Evolutionary conservation across 2,329 filamentous ascomycete species (phyloP).

Genomic region (Xylariaceae sp.): DNA sequence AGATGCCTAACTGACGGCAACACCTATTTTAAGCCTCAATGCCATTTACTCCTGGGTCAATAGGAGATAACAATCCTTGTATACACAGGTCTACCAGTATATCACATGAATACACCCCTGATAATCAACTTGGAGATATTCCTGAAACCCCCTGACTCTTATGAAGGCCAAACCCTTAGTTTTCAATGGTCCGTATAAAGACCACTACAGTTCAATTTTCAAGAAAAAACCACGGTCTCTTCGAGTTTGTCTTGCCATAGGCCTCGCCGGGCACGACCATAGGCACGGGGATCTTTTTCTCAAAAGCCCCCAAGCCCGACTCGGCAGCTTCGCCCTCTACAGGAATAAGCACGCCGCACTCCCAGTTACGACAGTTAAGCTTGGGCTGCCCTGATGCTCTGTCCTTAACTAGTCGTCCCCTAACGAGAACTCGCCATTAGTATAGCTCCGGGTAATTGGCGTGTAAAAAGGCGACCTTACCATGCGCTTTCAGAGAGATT

Average conservation of each 20-base stretch:
- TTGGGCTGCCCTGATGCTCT: slow-evolving; percentile 63
- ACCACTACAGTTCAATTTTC: slow-evolving; percentile 19
- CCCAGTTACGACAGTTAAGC: slow-evolving; percentile 88
- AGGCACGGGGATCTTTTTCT: slow-evolving; percentile 40
- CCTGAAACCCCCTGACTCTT: too few relatives aligned
- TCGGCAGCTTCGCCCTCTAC: slow-evolving; percentile 35
- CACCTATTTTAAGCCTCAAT: too few relatives aligned
- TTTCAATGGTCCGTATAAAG: neutral
- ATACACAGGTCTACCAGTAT: too few relatives aligned
- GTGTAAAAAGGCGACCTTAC: slow-evolving; percentile 45
- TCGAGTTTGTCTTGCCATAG: slow-evolving; percentile 28
- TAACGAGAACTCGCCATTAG: slow-evolving; percentile 32
- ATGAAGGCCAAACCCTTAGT: too few relatives aligned
- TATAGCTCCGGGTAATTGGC: slow-evolving; percentile 6
- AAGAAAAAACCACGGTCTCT: slow-evolving; percentile 33
- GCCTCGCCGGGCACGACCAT: slow-evolving; percentile 39
- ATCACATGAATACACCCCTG: too few relatives aligned
- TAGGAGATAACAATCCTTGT: too few relatives aligned
- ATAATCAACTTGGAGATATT: too few relatives aligned
- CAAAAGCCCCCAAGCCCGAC: slow-evolving; percentile 30
- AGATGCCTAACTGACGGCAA: too few relatives aligned
- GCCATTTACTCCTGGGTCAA: too few relatives aligned
- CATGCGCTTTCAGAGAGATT: slow-evolving; percentile 94
- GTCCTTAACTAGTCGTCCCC: slow-evolving; percentile 75
- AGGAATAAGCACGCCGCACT: slow-evolving; percentile 81